Conservation (phyloP, 1,284 basidiomycete genomes). For the Agroathelia rolfsii region DNA sequence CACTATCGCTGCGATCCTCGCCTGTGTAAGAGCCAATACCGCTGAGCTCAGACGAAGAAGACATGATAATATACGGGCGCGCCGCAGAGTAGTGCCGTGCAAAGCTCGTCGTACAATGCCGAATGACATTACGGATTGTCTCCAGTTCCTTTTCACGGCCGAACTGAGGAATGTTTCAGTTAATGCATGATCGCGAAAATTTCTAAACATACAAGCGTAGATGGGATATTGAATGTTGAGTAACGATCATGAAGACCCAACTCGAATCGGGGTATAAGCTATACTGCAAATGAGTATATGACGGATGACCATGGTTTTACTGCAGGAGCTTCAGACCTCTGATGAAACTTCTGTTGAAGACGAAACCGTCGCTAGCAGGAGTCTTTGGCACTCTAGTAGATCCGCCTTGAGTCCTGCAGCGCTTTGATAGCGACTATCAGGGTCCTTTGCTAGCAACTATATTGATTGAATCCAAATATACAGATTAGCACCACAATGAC, state of each 20-base stretch:
- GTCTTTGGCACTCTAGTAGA: constrained; percentile 53
- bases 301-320: too few relatives aligned
- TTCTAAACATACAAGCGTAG: constrained; percentile 39
- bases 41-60: constrained; percentile 21
- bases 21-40: constrained; percentile 18
- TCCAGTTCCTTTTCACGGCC: constrained; percentile 63
- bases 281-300: constrained; percentile 3
- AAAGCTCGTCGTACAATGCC: constrained; percentile 52
- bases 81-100: constrained; percentile 40
- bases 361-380: constrained; percentile 47
- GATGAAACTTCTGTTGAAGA: constrained; percentile 44
- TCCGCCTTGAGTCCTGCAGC: constrained; percentile 58
- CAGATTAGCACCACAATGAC: constrained; percentile 1
- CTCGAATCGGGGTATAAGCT: constrained; percentile 60
- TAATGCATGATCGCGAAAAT: constrained; percentile 1
- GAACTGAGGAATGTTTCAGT: constrained; percentile 32
- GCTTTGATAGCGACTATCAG: constrained; percentile 58
- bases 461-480: constrained; percentile 6
- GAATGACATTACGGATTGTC: constrained; percentile 52
- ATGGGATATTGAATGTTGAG: constrained; percentile 59
- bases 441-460: constrained; percentile 53
- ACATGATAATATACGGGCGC: constrained; percentile 29
- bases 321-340: too few relatives aligned
- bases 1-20: constrained; percentile 35
- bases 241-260: constrained; percentile 55